These are phyloP conservation scores for Xerophyta viscosa DNA, from an alignment of 106 monocot genomes.

Conservation along the genomic window DNA sequence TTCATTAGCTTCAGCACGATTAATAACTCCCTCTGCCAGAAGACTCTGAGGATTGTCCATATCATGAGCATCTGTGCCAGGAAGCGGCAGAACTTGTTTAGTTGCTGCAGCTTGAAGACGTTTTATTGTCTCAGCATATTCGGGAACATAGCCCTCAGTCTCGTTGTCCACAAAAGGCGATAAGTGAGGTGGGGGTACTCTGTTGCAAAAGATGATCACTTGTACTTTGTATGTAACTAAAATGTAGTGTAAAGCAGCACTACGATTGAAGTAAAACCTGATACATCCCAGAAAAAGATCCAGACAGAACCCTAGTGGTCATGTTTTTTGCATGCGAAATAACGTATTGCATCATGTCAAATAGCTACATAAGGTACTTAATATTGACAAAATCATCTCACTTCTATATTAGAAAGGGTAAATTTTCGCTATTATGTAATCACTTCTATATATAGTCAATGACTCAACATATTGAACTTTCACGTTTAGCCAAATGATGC, in stretches of 20 bases:
- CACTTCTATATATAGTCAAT: too few species aligned
- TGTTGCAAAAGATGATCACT: slow-evolving; percentile 13
- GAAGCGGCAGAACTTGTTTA: slow-evolving; percentile 70
- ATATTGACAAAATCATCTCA: too few species aligned
- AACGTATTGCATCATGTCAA: too few species aligned
- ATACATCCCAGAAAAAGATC: background rate
- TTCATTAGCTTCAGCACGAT: slow-evolving; percentile 78
- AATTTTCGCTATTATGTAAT: too few species aligned
- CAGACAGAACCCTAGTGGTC: too few species aligned
- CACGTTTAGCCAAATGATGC: too few species aligned
- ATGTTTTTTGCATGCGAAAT: too few species aligned
- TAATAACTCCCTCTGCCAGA: slow-evolving; percentile 66
- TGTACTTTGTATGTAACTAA: too few species aligned
- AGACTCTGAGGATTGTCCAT: slow-evolving; percentile 41
- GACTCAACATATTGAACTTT: too few species aligned
- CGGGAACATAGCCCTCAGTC: slow-evolving; percentile 91
- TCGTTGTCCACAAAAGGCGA: slow-evolving; percentile 97
- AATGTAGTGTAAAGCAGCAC: too few species aligned
- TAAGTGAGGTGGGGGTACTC: slow-evolving; percentile 87
- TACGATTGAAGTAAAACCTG: background rate
- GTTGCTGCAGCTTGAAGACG: slow-evolving; percentile 63
- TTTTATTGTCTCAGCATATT: slow-evolving; percentile 86
- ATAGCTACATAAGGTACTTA: too few species aligned
- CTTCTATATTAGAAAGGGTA: too few species aligned
- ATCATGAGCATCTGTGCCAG: slow-evolving; percentile 44